phyloP scores from a whole-genome alignment of 495 filamentous ascomycete species.

The Lentithecium fluviatile region DNA sequence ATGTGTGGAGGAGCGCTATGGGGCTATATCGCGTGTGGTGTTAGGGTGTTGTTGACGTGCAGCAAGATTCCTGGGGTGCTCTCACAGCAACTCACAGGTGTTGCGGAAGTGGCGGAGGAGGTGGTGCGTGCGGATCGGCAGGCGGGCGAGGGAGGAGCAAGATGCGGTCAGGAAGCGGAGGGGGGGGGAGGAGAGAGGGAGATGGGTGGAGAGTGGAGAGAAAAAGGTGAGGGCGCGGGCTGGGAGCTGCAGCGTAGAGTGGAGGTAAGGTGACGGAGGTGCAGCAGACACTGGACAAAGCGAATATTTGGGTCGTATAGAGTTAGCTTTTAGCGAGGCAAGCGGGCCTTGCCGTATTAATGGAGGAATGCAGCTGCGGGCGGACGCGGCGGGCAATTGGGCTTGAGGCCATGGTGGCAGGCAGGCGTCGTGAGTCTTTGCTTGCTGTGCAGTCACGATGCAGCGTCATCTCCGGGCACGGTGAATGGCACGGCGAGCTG shows the following conservation, averaged over 20 bases:
- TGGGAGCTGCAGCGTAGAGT: slow-evolving; percentile 26
- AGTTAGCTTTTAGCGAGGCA: slow-evolving; percentile 26
- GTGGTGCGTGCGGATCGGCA: slow-evolving; percentile 31
- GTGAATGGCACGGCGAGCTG: not conserved
- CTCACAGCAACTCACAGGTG: slow-evolving; percentile 32
- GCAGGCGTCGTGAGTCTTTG: not conserved
- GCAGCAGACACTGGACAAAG: slow-evolving; percentile 1
- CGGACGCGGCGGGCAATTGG: not conserved
- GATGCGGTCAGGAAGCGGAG: slow-evolving; percentile 4
- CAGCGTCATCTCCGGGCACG: not conserved
- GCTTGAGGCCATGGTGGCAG: not conserved
- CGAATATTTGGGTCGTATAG: slow-evolving; percentile 12
- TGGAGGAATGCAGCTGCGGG: not conserved
- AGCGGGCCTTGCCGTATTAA: slow-evolving; percentile 11
- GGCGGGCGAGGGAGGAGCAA: not conserved
- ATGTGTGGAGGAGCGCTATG: slow-evolving; percentile 6
- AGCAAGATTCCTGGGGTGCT: slow-evolving; percentile 35
- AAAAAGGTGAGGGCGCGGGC: slow-evolving; percentile 23
- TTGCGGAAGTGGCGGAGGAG: slow-evolving; percentile 36
- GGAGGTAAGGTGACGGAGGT: slow-evolving; percentile 11
- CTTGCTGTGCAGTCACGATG: not conserved
- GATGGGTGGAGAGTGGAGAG: slow-evolving; percentile 33
- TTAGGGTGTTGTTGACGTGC: slow-evolving; percentile 27
- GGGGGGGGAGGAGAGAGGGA: slow-evolving; percentile 26
- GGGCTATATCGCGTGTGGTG: slow-evolving; percentile 12